These are phyloP conservation scores for Lachancea meyersii DNA, from an alignment of 805 yeast genomes.

Conservation along the genomic window DNA sequence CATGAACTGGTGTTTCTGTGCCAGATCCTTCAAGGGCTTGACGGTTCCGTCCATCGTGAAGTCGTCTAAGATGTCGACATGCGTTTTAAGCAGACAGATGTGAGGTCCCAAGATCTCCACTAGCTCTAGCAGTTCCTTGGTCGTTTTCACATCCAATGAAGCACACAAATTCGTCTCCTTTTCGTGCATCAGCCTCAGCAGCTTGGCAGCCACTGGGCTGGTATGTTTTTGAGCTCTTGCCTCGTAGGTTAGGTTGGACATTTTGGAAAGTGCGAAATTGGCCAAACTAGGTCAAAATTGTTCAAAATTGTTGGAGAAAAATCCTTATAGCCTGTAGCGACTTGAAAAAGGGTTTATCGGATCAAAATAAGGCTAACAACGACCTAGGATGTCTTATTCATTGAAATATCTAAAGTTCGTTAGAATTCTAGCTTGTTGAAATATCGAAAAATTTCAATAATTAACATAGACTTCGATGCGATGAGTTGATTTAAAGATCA, in stretches of 20 bases:
- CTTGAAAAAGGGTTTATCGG: neutral
- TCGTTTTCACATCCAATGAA: constrained; percentile 81
- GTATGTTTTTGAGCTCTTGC: constrained; percentile 65
- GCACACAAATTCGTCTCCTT: constrained; percentile 91
- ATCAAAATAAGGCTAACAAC: neutral
- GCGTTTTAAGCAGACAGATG: constrained; percentile 89
- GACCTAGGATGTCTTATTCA: too few species aligned
- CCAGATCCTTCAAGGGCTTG: constrained; percentile 60
- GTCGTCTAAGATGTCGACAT: constrained; percentile 87
- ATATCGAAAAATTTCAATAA: neutral
- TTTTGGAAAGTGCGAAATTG: too few species aligned
- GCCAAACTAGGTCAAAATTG: neutral
- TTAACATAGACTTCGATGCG: neutral
- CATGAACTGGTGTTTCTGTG: constrained; percentile 79
- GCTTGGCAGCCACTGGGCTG: constrained; percentile 72
- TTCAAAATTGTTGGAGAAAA: too few species aligned
- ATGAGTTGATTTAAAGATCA: neutral
- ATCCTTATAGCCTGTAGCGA: too few species aligned
- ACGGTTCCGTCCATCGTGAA: constrained; percentile 77
- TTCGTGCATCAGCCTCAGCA: constrained; percentile 64
- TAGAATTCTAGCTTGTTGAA: neutral
- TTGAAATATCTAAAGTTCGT: neutral
- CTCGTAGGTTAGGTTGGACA: constrained; percentile 44
- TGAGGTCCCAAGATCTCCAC: constrained; percentile 83
- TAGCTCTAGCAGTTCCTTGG: constrained; percentile 63